Base-by-base conservation (phyloP, 2,329 filamentous ascomycete genomes). In the Pseudopyrenochaeta lycopersici region DNA sequence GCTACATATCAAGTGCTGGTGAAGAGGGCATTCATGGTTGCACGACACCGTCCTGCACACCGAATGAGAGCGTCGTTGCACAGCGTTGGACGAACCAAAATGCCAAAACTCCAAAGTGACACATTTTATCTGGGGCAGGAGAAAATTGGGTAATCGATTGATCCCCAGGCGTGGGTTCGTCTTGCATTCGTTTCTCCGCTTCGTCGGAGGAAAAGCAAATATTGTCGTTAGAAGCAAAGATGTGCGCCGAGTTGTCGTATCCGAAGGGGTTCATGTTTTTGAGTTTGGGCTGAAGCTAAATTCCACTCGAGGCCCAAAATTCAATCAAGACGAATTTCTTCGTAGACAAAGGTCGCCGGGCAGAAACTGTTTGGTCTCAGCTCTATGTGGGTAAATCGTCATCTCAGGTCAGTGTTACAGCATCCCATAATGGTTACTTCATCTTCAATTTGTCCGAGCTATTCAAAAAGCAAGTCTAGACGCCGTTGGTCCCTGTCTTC, bases 11-110 rank as follows among this genome's bases (percentile, higher is more conserved):
- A 47, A 17, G 30, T 49, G 40, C 42, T 45, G 45, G 27, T 29
- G 17, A 11, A 46, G n/a, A 30, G 20, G 21, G 36, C 17, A 4
- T 15, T 27, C 43, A 39, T 49, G 43, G 60, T 63, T 58, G 30
- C 60, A 63, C 60, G 31, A 52, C 58, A 54, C 33, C 56, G 56
- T 50, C 43, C 41, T 54, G 57, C 33, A 58, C 49, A 52, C 58
- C 53, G 59, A 54, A 52, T 53, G 57, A 49, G 51, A 55, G 44
- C 44, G 46, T 27, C 36, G 56, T 33, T 54, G 35, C 52, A 50
- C 58, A 56, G 49, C 45, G 54, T 62, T 21, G 47, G 58, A 58
- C 58, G 48, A 54, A 46, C 45, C 6, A 27, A 31, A 36, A 33
- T 44, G 36, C n/a, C 39, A 39, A 42, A 15, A 49, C 39, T 38